A percentile compares a stretch with the other conserved stretches of the same genome.
phyloP scores from a whole-genome alignment of 2,329 filamentous ascomycete genomes.

The Exophiala mesophila region DNA sequence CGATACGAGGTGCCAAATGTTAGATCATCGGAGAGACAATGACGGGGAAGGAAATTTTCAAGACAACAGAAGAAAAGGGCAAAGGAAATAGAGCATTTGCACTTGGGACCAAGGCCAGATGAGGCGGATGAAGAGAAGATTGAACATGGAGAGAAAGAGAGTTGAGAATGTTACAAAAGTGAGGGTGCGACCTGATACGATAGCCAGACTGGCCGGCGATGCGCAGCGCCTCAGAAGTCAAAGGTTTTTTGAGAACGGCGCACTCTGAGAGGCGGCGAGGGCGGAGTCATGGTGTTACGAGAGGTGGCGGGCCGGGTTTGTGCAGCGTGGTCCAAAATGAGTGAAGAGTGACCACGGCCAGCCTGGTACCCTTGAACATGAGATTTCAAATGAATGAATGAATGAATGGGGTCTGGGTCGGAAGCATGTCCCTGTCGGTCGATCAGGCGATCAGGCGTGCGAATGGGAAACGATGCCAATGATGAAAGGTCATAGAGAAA shows the following conservation, averaged over 20 bases:
- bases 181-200: neutral
- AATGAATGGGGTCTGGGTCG: too few relatives aligned
- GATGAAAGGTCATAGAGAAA: too few relatives aligned
- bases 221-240: conserved; percentile 1
- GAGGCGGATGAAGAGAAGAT: neutral
- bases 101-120: neutral
- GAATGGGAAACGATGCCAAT: too few relatives aligned
- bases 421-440: too few relatives aligned
- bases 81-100: neutral
- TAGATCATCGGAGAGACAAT: too few relatives aligned
- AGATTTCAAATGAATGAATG: too few relatives aligned
- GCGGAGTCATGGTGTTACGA: neutral
- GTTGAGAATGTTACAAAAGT: neutral
- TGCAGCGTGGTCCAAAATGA: neutral
- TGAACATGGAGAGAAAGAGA: neutral
- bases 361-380: too few relatives aligned
- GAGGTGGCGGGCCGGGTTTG: neutral
- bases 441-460: too few relatives aligned
- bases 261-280: neutral
- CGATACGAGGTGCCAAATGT: too few relatives aligned
- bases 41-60: too few relatives aligned
- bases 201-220: conserved; percentile 1
- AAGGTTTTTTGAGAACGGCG: neutral
- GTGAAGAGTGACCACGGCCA: too few relatives aligned
- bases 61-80: too few relatives aligned